Base-by-base conservation (phyloP, 2,329 filamentous ascomycete species). In the Neopestalotiopsis clavispora region DNA sequence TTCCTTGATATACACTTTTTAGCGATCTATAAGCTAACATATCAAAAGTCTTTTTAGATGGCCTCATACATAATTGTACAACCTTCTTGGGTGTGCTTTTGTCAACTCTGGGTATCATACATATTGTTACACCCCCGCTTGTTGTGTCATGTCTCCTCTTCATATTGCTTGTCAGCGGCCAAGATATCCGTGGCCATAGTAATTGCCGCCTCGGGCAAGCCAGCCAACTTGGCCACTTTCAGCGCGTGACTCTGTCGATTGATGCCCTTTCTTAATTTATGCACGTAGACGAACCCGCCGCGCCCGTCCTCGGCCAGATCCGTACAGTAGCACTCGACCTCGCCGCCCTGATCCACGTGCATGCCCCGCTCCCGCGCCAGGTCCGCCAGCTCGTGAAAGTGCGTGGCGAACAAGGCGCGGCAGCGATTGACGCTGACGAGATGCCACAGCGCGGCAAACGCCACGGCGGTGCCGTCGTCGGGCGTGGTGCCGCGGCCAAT, bases 401-500 rank as follows among this genome's bases (percentile, higher is more conserved):
- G 96, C 17, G 96, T 98, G 1, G 96, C 96, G 79, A 99, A 99
- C 57, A 99, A 84, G 0, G 92, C 90, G 14, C 96, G 89, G 77
- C 92, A 94, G 77, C 86, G 85, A 78, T 96, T 98, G 28, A 92
- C 84, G 63, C 90, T 86, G 74, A 94, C 91, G 17, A 99, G 84
- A 79, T 98, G 94, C 76, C 95, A 89, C 64, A 99, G 83, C 75
- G 92, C 94, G 1, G 95, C 96, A 79, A 92, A 98, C 0, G 94
- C 94, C 1, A 99, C 92, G 0, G 96, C 96, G 2, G 92, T 88
- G 2, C 96, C 96, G 78, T 98, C 96, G 75, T 95, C 92, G 0
- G 95, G 94, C 23, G 96, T 97, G 0, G 97, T 99, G 9, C 96
- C 96, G 62, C 96, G 88, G 0, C 96, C 96, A 49, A 99, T 93